Evolutionary conservation across 2,329 filamentous ascomycete species (phyloP).

Genomic region (Aschersonia sp.): DNA sequence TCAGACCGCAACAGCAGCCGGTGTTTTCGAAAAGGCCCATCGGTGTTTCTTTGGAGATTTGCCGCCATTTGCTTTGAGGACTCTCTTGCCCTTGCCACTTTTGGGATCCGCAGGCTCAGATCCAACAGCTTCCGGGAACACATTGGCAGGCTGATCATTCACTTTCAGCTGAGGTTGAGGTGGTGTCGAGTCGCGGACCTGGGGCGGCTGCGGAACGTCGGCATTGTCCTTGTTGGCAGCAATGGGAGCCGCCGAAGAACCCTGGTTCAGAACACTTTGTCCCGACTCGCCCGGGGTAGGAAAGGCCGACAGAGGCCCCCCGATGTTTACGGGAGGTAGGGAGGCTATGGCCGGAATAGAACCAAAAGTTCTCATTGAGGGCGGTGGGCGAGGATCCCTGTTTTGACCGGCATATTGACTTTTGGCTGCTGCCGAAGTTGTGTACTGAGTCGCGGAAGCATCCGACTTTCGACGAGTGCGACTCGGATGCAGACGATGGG

Average conservation of each 20-base stretch:
- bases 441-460: conserved; percentile 10
- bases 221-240: too few relatives aligned
- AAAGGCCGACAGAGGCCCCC: not conserved
- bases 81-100: not conserved
- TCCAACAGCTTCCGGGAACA: not conserved
- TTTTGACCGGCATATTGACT: conserved; percentile 3
- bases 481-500: conserved; percentile 12
- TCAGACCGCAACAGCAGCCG: not conserved
- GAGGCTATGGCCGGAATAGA: conserved; percentile 7
- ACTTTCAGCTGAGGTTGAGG: not conserved
- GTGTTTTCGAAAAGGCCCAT: not conserved
- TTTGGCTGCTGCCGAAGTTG: conserved; percentile 7
- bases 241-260: too few relatives aligned
- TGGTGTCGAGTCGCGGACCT: too few relatives aligned
- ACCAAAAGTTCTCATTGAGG: conserved; percentile 15
- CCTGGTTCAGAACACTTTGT: too few relatives aligned
- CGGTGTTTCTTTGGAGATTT: not conserved
- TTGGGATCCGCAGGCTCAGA: not conserved
- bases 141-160: not conserved
- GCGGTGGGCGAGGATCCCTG: conserved; percentile 14
- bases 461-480: conserved; percentile 16
- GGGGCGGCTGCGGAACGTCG: too few relatives aligned
- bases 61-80: not conserved
- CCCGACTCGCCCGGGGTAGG: too few relatives aligned
- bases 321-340: conserved; percentile 1